Base-by-base conservation (phyloP, 1,139 yeast genomes). In the Candida anutae region DNA sequence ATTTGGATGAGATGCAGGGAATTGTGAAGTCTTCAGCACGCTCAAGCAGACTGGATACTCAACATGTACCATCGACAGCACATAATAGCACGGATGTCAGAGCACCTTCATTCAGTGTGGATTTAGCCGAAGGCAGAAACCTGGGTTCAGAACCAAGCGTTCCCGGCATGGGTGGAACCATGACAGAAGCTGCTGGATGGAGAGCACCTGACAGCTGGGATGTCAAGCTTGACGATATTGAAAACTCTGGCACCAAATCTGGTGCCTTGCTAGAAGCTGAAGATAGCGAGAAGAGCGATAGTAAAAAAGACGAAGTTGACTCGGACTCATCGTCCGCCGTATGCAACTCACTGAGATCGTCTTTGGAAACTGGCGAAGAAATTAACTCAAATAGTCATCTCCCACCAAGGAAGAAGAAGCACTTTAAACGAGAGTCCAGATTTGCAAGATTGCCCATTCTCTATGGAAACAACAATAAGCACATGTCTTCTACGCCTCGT, bases 121-220 rank as follows among this genome's bases (percentile, higher is more conserved):
- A 17, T 10, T 8, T 10, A 8, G 8, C 19, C 10, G 19, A 17
- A 8, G 8, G 8, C 10, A 17, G 19, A 17, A 10, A 17, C 9
- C 8, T 10, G 19, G 19, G 19, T 10, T n/a, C n/a, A n/a, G n/a
- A n/a, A n/a, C n/a, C n/a, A n/a, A n/a, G n/a, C n/a, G n/a, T n/a
- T n/a, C n/a, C n/a, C n/a, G n/a, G n/a, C n/a, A n/a, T n/a, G n/a
- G n/a, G n/a, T n/a, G n/a, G n/a, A n/a, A n/a, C n/a, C n/a, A n/a
- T n/a, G n/a, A n/a, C n/a, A n/a, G 22, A 19, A 6, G 27, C 25
- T 5, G 32, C 30, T 2, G 34, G 53, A 6, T 74, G 90, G 90
- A 63, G 62, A 21, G 82, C 90, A 1, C 90, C 90, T 0, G 88
- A 80, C 44, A 74, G 81, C 45, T 80, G 90, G 90, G 88, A 78